Evolutionary conservation across 23 red algal genomes (phyloP), one percentile per base, ranked within the genome.

Genomic region (Agarophyton chilense): DNA sequence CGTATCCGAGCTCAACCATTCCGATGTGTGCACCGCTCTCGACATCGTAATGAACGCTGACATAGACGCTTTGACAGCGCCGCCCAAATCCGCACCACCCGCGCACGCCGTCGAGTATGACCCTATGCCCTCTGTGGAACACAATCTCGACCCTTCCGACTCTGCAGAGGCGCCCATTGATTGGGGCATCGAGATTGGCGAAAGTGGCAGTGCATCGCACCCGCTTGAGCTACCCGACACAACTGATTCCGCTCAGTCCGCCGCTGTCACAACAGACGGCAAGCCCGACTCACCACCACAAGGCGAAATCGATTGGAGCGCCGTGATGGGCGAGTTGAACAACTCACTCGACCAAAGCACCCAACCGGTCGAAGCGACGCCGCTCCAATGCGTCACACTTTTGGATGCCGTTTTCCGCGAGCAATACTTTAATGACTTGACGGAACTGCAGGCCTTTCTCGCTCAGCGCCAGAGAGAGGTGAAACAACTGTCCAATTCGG

Each of bases 371-470:
- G 67, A 60, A 54, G 52, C 21, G 32, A 14, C 6, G 12, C 14
- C 36, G 39, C 38, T 11, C 13, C 12, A 50, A 11, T 1, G 10
- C 3, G 24, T 38, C 25, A 89, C 85, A 2, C 71, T 89, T 21
- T 16, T 17, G 10, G 72, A 78, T 61, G 53, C 73, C 4, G 17
- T 10, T 6, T 36, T 67, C 21, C 85, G 85, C 34, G 85, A 77
- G 39, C 40, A 34, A 19, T 89, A 64, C 52, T 5, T 89, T 9
- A 63, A 89, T 52, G 70, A 89, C 2, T 28, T 89, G 2, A 70
- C 49, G 10, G 85, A 89, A 32, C 72, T 89, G n/a, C 14, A 57
- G 13, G 85, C 85, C 2, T 89, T 89, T 46, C 60, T 89, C 25
- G 42, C 52, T 1, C 85, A 79, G 72, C 70, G 85, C 8, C 42